phyloP scores from a whole-genome alignment of 352 stramenopile genomes.

The Peronospora destructor region DNA sequence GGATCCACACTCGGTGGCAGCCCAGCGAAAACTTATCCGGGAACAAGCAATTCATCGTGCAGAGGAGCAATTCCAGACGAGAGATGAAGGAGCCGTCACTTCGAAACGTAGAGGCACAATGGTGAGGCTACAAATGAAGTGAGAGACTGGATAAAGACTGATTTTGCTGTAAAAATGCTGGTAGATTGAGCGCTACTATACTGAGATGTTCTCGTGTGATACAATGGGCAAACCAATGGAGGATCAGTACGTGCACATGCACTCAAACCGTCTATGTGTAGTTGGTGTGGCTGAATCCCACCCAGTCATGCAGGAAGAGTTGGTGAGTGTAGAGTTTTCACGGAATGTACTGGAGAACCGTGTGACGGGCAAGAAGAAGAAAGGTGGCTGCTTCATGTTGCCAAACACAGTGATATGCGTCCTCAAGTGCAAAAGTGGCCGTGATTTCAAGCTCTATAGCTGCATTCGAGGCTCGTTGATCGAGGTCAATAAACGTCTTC shows the following conservation, averaged over 20 bases:
- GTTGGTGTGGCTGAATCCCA: conserved; percentile 66
- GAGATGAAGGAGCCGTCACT: conserved; percentile 27
- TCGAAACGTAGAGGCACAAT: conserved; percentile 61
- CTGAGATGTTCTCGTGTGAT: conserved; percentile 75
- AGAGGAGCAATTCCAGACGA: conserved; percentile 57
- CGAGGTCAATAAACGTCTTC: conserved; percentile 69
- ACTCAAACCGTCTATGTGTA: conserved; percentile 84
- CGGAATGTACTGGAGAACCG: conserved; percentile 55
- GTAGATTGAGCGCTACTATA: conserved; percentile 85
- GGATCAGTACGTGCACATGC: conserved; percentile 87
- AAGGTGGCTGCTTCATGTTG: conserved; percentile 66
- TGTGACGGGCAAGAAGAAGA: conserved; percentile 86
- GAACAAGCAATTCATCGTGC: conserved; percentile 59
- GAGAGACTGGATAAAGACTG: background rate
- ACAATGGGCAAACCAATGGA: conserved; percentile 58
- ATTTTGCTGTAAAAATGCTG: background rate
- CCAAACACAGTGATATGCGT: conserved; percentile 60
- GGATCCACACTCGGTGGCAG: conserved; percentile 47
- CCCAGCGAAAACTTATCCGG: conserved; percentile 73
- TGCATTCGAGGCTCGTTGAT: conserved; percentile 77
- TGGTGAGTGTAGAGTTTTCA: conserved; percentile 60
- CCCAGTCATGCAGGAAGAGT: conserved; percentile 51
- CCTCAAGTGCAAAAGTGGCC: conserved; percentile 58
- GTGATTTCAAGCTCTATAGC: conserved; percentile 57
- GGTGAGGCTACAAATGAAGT: conserved; percentile 24